These are phyloP conservation scores for Sporothrix humicola DNA, from an alignment of 2,329 filamentous ascomycete genomes.

Conservation along the genomic window DNA sequence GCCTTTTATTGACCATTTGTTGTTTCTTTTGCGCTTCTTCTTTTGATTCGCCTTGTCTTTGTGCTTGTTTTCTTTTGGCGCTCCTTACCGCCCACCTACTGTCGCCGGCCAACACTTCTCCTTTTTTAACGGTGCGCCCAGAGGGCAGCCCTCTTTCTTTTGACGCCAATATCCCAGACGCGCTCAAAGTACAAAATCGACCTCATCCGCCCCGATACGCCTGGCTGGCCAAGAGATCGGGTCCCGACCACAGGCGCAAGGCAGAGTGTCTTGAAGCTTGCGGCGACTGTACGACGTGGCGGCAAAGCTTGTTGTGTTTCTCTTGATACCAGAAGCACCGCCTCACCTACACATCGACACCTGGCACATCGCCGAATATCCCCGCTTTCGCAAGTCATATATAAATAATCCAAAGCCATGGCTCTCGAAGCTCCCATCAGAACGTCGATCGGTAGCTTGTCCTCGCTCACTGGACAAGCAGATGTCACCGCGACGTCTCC, in stretches of 20 bases:
- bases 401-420: conserved; percentile 48
- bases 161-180: not conserved
- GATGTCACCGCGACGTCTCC: conserved; percentile 63
- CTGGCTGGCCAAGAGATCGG: conserved; percentile 22
- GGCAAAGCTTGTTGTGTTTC: not conserved
- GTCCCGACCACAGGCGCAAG: conserved; percentile 16
- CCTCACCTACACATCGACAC: not conserved
- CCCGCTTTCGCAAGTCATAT: not conserved
- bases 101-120: conserved; percentile 18
- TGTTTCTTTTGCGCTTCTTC: not conserved
- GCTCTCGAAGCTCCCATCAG: conserved; percentile 67
- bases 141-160: conserved; percentile 2
- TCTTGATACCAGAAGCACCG: not conserved
- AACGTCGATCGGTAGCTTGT: conserved; percentile 64
- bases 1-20: not conserved
- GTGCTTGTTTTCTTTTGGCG: not conserved
- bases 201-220: conserved; percentile 18
- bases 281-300: conserved; percentile 14
- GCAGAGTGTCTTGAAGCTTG: conserved; percentile 23
- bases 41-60: not conserved
- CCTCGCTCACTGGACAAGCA: conserved; percentile 58
- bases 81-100: conserved; percentile 21
- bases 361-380: not conserved
- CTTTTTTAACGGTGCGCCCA: not conserved
- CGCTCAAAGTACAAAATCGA: not conserved